phyloP scores from a whole-genome alignment of 345 rosid genomes.

The Lepidium sativum region DNA sequence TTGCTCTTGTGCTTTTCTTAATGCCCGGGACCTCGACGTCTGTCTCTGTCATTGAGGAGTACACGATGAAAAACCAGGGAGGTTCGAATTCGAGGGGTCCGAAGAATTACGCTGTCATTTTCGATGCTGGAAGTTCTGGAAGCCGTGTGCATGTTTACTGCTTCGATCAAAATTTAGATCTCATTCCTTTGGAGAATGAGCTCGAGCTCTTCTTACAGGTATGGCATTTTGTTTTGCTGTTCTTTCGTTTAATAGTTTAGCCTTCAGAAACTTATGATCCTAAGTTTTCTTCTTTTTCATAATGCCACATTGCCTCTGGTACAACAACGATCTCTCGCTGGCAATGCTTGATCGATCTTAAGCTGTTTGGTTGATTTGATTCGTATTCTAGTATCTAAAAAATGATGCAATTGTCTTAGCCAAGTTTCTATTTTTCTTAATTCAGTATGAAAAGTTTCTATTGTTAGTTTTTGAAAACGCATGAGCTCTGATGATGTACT shows the following conservation, averaged over 20 bases:
- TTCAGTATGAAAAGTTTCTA: background rate
- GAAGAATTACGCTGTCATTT: slow-evolving; percentile 66
- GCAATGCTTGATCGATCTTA: background rate
- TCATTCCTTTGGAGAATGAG: slow-evolving; percentile 71
- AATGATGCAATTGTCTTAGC: background rate
- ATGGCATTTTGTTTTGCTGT: background rate
- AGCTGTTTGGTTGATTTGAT: background rate
- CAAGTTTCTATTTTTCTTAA: background rate
- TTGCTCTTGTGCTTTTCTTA: slow-evolving; percentile 49
- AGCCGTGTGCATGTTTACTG: slow-evolving; percentile 97
- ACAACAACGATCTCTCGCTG: background rate
- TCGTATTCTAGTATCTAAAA: background rate
- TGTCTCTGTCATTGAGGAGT: slow-evolving; percentile 32
- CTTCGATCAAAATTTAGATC: slow-evolving; percentile 86
- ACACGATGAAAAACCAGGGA: slow-evolving; percentile 28
- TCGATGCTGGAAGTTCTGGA: slow-evolving; percentile 97
- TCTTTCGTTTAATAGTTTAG: background rate
- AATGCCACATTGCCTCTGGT: background rate
- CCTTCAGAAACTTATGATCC: background rate
- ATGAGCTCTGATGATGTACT: background rate
- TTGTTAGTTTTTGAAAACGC: background rate
- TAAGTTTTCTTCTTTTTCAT: background rate
- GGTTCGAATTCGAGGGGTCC: slow-evolving; percentile 28
- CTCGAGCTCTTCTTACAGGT: slow-evolving; percentile 90
- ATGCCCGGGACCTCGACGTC: slow-evolving; percentile 54